phyloP scores from a whole-genome alignment of 306 rosid genomes.

The Vigna hirtella region DNA sequence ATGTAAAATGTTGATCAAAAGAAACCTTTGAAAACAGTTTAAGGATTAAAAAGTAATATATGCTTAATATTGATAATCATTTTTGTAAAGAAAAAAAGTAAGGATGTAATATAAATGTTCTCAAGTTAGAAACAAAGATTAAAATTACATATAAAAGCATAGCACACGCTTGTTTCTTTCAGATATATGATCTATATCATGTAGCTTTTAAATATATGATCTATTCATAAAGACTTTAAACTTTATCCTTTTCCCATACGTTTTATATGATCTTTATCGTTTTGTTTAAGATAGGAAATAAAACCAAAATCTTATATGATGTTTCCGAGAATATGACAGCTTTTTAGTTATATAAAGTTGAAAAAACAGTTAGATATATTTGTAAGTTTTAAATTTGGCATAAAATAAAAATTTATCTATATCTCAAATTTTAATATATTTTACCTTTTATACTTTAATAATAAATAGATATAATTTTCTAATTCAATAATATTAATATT shows the following conservation, averaged over 20 bases:
- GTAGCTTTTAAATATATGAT: too few species aligned
- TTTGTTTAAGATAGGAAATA: neutral
- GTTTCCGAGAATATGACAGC: neutral
- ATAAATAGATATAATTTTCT: too few species aligned
- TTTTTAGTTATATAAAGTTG: too few species aligned
- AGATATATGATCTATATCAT: neutral
- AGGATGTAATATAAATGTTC: neutral
- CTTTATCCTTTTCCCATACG: neutral
- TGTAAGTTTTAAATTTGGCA: too few species aligned
- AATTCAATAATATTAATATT: too few species aligned
- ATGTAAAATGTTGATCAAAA: neutral
- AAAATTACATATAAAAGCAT: neutral
- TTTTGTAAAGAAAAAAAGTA: neutral
- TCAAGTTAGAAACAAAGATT: neutral
- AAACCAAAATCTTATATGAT: neutral
- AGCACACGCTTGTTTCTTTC: neutral
- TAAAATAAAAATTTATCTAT: too few species aligned
- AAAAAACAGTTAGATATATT: too few species aligned
- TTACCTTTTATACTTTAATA: too few species aligned
- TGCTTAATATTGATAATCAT: neutral
- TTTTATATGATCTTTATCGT: neutral
- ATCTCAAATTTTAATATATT: too few species aligned
- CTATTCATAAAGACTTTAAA: neutral
- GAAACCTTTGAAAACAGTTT: neutral
- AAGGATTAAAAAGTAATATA: neutral